Evolutionary conservation across 306 rosid species (phyloP).

Genomic region (Lathyrus aphaca): DNA sequence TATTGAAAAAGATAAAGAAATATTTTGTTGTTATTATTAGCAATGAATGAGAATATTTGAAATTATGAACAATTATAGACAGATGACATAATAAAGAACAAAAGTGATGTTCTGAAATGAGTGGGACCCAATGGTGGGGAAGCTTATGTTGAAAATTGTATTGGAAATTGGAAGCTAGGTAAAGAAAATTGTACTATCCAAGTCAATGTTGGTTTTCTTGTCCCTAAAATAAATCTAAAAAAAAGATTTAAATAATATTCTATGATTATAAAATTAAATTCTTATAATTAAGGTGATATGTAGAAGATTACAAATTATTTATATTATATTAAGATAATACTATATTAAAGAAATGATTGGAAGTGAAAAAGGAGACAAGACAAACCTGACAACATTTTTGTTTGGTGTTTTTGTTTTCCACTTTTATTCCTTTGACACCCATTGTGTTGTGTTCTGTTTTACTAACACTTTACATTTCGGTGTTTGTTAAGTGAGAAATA

Average conservation of each 20-base stretch:
- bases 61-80: slow-evolving; percentile 33
- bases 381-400: slow-evolving; percentile 41
- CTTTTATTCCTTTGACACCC: neutral
- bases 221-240: neutral
- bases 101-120: slow-evolving; percentile 31
- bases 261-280: no score
- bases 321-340: no score
- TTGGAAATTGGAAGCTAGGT: slow-evolving; percentile 46
- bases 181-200: slow-evolving; percentile 2
- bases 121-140: slow-evolving; percentile 44
- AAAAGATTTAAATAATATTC: no score
- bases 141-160: slow-evolving; percentile 36
- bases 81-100: slow-evolving; percentile 33
- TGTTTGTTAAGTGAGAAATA: no score
- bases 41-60: slow-evolving; percentile 45
- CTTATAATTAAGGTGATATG: no score
- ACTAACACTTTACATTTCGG: neutral
- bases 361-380: slow-evolving; percentile 31
- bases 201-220: slow-evolving; percentile 18
- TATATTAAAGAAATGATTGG: neutral
- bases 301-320: no score
- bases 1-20: neutral
- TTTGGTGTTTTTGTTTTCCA: slow-evolving; percentile 29
- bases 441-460: slow-evolving; percentile 9
- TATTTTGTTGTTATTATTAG: neutral